Conservation (phyloP, 169 alveolate species). For the Cyclospora cayetanensis region DNA sequence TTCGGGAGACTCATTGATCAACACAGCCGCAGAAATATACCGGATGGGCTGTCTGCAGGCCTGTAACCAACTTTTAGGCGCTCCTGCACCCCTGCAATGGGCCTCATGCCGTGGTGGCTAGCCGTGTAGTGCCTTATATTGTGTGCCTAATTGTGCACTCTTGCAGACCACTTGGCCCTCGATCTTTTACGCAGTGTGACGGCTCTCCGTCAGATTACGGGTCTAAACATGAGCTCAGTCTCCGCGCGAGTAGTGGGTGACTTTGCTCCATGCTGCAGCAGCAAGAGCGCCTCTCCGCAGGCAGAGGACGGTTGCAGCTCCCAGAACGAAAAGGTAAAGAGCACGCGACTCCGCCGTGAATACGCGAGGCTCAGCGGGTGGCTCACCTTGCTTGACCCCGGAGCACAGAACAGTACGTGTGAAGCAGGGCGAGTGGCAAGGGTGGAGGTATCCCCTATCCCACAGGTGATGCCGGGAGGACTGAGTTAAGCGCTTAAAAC, state of each 20-base stretch:
- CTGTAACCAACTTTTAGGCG: no score
- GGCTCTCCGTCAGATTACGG: slow-evolving; percentile 66
- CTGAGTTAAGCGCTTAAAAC: no score
- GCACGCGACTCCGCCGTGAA: slow-evolving; percentile 44
- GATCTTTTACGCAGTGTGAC: slow-evolving; percentile 67
- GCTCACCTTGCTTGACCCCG: slow-evolving; percentile 6
- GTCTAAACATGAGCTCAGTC: slow-evolving; percentile 31
- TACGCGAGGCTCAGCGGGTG: slow-evolving; percentile 45
- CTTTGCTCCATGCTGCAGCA: slow-evolving; percentile 33
- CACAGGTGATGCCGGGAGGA: background rate
- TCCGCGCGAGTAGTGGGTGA: slow-evolving; percentile 36
- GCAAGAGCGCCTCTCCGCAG: background rate
- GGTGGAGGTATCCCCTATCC: background rate
- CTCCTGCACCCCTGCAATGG: no score
- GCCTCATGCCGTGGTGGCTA: no score
- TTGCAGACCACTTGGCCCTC: slow-evolving; percentile 66
- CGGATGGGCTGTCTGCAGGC: no score
- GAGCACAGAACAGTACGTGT: background rate
- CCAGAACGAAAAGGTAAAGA: slow-evolving; percentile 2
- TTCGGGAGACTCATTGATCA: no score
- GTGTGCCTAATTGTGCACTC: no score
- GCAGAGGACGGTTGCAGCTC: background rate
- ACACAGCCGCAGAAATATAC: no score
- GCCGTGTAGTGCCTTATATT: no score
- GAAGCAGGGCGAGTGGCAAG: background rate